Conservation (phyloP, 2,329 filamentous ascomycete species). For the Cordyceps cateniannulata region DNA sequence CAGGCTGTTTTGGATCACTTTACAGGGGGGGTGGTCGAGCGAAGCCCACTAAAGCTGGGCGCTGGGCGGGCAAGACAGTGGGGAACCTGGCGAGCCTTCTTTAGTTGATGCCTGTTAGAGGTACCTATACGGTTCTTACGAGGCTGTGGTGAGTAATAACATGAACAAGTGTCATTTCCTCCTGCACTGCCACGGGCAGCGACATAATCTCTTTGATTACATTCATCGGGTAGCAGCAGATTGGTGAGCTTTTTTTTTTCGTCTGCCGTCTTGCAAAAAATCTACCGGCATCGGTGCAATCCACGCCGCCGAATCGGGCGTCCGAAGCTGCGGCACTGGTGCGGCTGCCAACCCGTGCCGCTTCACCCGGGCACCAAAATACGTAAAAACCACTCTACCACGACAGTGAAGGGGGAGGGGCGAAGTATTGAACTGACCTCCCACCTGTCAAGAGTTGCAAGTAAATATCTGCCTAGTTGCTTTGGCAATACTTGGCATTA, state of each 20-base stretch:
- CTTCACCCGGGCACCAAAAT: background rate
- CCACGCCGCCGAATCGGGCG: background rate
- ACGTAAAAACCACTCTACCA: constrained; percentile 2
- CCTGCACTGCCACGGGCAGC: background rate
- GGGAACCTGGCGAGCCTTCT: too few relatives aligned
- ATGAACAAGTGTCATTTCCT: background rate
- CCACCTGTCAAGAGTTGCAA: background rate
- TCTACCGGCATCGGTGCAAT: background rate
- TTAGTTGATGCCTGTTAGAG: background rate
- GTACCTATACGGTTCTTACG: background rate
- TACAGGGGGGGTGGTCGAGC: too few relatives aligned
- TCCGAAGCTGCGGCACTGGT: background rate
- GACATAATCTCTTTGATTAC: too few relatives aligned
- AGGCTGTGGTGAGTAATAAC: background rate
- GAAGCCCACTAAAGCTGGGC: too few relatives aligned
- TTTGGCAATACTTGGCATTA: background rate
- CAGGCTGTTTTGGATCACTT: background rate
- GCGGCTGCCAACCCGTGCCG: background rate
- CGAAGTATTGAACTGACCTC: too few relatives aligned
- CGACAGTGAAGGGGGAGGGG: too few relatives aligned
- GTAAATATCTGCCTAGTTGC: background rate
- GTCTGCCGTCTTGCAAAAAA: too few relatives aligned
- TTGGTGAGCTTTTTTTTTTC: background rate
- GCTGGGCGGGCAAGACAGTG: too few relatives aligned
- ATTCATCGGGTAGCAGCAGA: too few relatives aligned